phyloP scores from a whole-genome alignment of 1,284 basidiomycete genomes.

The Ganoderma meredithae region DNA sequence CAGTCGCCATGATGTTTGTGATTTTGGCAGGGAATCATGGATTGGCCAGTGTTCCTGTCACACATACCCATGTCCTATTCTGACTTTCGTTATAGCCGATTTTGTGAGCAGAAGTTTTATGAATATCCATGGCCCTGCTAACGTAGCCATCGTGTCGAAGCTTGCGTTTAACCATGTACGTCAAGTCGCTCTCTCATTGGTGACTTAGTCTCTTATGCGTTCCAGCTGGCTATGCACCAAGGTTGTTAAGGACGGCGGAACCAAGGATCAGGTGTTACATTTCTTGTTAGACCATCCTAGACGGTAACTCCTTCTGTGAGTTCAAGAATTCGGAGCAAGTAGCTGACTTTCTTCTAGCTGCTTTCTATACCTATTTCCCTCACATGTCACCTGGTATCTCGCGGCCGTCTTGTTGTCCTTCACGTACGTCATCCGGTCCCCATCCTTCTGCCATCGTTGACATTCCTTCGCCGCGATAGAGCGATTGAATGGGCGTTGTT shows the following conservation, averaged over 20 bases:
- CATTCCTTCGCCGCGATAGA: constrained; percentile 38
- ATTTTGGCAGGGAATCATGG: constrained; percentile 65
- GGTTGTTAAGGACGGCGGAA: constrained; percentile 54
- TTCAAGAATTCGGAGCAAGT: background rate
- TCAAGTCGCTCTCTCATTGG: background rate
- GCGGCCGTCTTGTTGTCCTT: constrained; percentile 55
- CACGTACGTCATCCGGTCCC: constrained; percentile 49
- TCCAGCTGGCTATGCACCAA: constrained; percentile 58
- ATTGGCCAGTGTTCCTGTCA: constrained; percentile 46
- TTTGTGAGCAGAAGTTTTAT: constrained; percentile 41
- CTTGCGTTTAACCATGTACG: constrained; percentile 36
- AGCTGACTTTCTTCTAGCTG: constrained; percentile 52
- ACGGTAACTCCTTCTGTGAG: constrained; percentile 44
- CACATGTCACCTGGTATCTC: constrained; percentile 86
- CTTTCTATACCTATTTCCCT: constrained; percentile 86
- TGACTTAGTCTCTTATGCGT: no score
- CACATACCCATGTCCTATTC: background rate
- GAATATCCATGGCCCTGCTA: background rate
- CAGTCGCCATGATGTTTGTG: constrained; percentile 55
- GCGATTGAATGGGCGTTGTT: constrained; percentile 61
- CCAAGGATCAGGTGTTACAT: constrained; percentile 65
- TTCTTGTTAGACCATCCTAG: constrained; percentile 88
- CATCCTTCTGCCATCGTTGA: background rate
- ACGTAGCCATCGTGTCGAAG: constrained; percentile 18
- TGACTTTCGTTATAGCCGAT: constrained; percentile 41